These are phyloP conservation scores for Warburgia ugandensis DNA, from an alignment of 164 flowering plant genomes.

Conservation along the genomic window DNA sequence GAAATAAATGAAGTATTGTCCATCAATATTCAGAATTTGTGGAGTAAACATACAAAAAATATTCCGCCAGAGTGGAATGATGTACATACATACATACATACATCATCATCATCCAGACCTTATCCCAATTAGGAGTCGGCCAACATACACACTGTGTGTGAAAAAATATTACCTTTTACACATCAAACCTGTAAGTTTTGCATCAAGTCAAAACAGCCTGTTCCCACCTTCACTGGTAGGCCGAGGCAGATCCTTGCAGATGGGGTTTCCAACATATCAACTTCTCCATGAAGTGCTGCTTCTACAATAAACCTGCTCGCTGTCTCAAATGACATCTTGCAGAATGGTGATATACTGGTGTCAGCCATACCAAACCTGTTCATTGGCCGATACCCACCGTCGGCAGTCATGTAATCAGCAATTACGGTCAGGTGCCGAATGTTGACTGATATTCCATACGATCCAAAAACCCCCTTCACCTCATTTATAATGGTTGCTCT, in stretches of 20 bases:
- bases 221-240: constrained; percentile 77
- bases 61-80: too few relatives aligned
- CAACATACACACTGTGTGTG: too few relatives aligned
- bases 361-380: constrained; percentile 70
- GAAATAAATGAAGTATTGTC: too few relatives aligned
- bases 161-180: neutral
- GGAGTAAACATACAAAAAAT: too few relatives aligned
- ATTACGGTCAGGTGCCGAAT: constrained; percentile 63
- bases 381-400: constrained; percentile 75
- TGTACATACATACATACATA: too few relatives aligned
- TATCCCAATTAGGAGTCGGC: too few relatives aligned
- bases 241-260: constrained; percentile 87
- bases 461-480: constrained; percentile 48
- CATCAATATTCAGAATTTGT: too few relatives aligned
- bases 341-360: constrained; percentile 58
- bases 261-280: constrained; percentile 70
- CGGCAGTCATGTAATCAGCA: constrained; percentile 87
- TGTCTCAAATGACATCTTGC: constrained; percentile 80
- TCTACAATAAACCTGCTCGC: constrained; percentile 70
- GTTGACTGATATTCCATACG: constrained; percentile 64
- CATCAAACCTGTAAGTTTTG: constrained; percentile 50
- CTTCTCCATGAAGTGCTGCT: constrained; percentile 57
- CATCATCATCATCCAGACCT: too few relatives aligned
- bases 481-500: constrained; percentile 68
- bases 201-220: constrained; percentile 80